Evolutionary conservation across 106 monocot species (phyloP), one percentile per base, ranked within the genome.

Genomic region (Alisma plantagoaquatica): DNA sequence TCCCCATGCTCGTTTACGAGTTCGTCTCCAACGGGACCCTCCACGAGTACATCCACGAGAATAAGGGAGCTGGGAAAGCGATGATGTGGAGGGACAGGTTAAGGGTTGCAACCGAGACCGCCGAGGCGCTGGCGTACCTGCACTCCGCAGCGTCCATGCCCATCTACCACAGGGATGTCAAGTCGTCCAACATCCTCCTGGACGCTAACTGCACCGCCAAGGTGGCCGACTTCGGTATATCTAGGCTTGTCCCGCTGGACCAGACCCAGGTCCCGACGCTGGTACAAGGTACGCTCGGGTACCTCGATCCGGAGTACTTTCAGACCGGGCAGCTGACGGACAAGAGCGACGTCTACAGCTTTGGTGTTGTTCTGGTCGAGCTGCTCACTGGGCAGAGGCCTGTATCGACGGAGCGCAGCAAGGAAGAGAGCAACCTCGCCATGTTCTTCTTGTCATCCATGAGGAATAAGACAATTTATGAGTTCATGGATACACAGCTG

Each of bases 341-440:
- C 14, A 77, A 66, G 55, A 77, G 77, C 53, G 77, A 77, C 27
- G 77, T 77, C 3, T 77, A 77, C 49, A 67, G 77, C 45, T 68
- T 78, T 43, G 77, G 77, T 19, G 77, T 77, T 6, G 67, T 77
- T 2, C 48, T 77, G 10, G 58, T 49, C 6, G 72, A 73, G 68
- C 49, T 77, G 11, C 48, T 77, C 26, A 77, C 77, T 0, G 61
- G 72, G 26, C 18, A 73, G 46, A 46, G 26, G 41, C 67, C 73
- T 0, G 19, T 77, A 3, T 28, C 41, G 10, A n/a, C n/a, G n/a
- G n/a, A n/a, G n/a, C n/a, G n/a, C n/a, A n/a, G n/a, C n/a, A 15
- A 53, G 24, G 59, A 54, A 11, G 66, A 66, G 31, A 51, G 31
- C 29, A 73, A 61, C 52, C 60, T 73, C n/a, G 60, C 66, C 1